A percentile compares a stretch with the other conserved stretches of the same genome.
These are phyloP conservation scores for Colletotrichum caudatum DNA, from an alignment of 2,329 filamentous ascomycete genomes.

Conservation along the genomic window DNA sequence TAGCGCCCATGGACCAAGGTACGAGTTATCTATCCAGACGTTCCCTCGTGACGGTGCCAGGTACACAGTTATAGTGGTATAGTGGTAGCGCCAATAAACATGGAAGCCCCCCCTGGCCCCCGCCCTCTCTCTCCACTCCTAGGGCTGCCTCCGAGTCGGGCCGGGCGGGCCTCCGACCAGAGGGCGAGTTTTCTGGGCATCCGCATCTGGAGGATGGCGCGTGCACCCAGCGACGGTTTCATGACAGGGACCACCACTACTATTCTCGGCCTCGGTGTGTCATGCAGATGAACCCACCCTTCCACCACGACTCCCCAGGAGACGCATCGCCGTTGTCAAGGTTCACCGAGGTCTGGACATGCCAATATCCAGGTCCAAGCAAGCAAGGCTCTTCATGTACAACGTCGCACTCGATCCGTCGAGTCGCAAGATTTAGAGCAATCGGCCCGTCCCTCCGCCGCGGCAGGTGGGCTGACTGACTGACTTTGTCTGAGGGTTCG, in stretches of 20 bases:
- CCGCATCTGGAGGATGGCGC: not conserved
- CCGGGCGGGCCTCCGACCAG: not conserved
- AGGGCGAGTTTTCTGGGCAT: not conserved
- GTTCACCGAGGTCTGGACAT: not conserved
- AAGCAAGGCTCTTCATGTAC: not conserved
- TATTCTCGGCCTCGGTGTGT: not conserved
- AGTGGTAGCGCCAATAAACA: no score
- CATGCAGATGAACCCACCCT: not conserved
- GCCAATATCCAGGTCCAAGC: not conserved
- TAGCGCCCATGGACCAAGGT: not conserved
- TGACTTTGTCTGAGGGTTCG: no score
- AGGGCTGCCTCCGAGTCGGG: slow-evolving; percentile 24
- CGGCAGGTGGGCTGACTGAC: not conserved
- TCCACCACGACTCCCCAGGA: not conserved
- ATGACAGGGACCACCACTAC: not conserved
- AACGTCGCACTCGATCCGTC: not conserved
- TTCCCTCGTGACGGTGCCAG: no score
- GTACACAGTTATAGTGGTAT: no score
- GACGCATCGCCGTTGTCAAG: not conserved
- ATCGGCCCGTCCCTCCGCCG: not conserved
- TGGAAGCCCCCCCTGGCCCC: not conserved
- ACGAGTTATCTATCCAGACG: no score
- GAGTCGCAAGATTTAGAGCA: no score
- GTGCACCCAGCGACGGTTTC: not conserved
- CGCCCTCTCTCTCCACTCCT: slow-evolving; percentile 5